Conservation (phyloP, 306 rosid species). For the Macrotyloma uniflorum region DNA sequence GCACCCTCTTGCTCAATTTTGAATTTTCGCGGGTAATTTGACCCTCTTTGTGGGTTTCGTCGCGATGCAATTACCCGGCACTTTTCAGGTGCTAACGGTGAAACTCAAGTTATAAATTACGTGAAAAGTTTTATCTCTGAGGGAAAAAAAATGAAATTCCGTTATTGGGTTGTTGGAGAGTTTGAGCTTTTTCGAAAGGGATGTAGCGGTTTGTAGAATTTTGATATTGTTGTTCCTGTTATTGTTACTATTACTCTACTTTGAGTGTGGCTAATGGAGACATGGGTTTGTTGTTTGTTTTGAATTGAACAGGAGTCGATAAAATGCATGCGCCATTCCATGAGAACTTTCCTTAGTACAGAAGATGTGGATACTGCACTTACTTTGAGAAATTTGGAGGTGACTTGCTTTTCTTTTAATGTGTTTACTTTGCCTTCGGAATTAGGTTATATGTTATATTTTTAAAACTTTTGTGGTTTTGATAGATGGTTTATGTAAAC, state of each 20-base stretch:
- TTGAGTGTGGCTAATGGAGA: not conserved
- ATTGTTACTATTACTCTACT: not conserved
- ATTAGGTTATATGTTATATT: not conserved
- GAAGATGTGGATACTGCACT: slow-evolving; percentile 91
- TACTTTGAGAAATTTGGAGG: slow-evolving; percentile 86
- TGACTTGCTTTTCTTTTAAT: slow-evolving; percentile 32
- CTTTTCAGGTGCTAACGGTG: not conserved
- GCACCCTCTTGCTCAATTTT: slow-evolving; percentile 1
- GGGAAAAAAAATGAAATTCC: not conserved
- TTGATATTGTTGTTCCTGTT: not conserved
- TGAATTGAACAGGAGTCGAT: slow-evolving; percentile 78
- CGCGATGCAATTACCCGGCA: not conserved
- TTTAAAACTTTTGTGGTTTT: slow-evolving; percentile 1
- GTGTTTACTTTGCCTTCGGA: not conserved
- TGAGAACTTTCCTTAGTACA: slow-evolving; percentile 65
- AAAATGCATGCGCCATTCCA: slow-evolving; percentile 93
- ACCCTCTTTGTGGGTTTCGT: not conserved
- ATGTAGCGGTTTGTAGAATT: not conserved
- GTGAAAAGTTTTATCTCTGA: not conserved
- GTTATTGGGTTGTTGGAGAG: not conserved
- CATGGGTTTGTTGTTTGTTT: slow-evolving; percentile 9
- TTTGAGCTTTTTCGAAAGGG: not conserved
- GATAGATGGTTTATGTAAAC: not conserved
- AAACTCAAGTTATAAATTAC: slow-evolving; percentile 1
- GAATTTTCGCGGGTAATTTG: slow-evolving; percentile 7